Evolutionary conservation across 208 protist species (phyloP).

Genomic region (Wallacemonas sp.): DNA sequence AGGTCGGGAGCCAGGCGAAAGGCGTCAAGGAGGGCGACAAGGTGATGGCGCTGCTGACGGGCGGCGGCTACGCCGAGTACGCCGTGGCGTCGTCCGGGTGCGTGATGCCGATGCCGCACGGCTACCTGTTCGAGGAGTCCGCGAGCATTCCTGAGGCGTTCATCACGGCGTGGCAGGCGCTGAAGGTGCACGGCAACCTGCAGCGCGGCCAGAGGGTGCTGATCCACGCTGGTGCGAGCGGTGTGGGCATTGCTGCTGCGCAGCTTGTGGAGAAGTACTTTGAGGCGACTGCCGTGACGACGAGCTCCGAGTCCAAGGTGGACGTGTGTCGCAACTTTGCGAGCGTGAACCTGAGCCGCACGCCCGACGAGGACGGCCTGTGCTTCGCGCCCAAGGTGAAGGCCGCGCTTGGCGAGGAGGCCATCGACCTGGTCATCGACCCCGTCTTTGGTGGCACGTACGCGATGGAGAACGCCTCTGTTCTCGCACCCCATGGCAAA

Average conservation of each 20-base stretch:
- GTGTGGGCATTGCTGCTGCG: constrained; percentile 78
- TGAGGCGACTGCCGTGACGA: constrained; percentile 64
- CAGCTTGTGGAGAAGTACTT: constrained; percentile 89
- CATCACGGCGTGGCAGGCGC: constrained; percentile 91
- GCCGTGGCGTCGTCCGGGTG: constrained; percentile 56
- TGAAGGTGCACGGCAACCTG: constrained; percentile 70
- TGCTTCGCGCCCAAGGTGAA: constrained; percentile 66
- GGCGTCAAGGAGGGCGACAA: constrained; percentile 77
- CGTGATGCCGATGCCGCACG: constrained; percentile 81
- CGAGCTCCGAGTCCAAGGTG: constrained; percentile 66
- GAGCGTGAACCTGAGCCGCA: constrained; percentile 46
- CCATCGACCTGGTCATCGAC: constrained; percentile 75
- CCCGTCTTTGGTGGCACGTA: constrained; percentile 82
- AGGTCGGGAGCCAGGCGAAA: constrained; percentile 45
- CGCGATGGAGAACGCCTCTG: constrained; percentile 48
- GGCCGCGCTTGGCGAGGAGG: constrained; percentile 36
- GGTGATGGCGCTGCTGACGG: constrained; percentile 87
- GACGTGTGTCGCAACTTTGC: constrained; percentile 60
- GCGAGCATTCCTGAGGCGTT: constrained; percentile 92
- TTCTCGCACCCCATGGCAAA: constrained; percentile 53
- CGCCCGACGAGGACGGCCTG: constrained; percentile 45
- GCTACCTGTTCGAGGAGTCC: constrained; percentile 80
- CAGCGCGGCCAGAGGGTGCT: constrained; percentile 67
- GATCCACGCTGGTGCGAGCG: constrained; percentile 88
- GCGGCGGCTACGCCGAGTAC: constrained; percentile 93